Base-by-base conservation (phyloP, 148 eudicot genomes). In the Rhododendron kiyosumense region DNA sequence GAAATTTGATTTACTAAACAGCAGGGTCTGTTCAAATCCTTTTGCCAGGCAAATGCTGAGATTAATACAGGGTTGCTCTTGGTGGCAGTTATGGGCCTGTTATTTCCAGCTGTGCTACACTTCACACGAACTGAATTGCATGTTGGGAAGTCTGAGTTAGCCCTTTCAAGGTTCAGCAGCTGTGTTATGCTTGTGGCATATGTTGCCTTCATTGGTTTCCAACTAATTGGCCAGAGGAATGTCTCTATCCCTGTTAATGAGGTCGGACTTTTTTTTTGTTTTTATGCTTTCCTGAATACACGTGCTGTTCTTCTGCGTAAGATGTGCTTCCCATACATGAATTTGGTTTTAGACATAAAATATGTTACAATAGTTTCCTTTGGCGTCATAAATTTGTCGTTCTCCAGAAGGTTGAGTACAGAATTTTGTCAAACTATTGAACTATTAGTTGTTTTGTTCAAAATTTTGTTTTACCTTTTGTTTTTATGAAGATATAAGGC, bases 131-230 rank as follows among this genome's bases (percentile, higher is more conserved):
- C 92, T 45, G 92, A 90, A 84, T 63, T 90, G 89, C 87, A 90
- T 85, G 63, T 57, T 77, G 92, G 90, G 81, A 87, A 86, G 82
- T 90, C 92, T 34, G 90, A 89, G 80, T 83, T 89, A 36, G 89
- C 89, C 36, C 92, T 90, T 78, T 90, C 92, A 51, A 89, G 92
- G 81, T 89, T 89, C 84, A 89, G 91, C 87, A 89, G 92, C 81
- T 89, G 89, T 76, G 36, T 90, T 41, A 89, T 90, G 92, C 90
- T 90, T 22, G 79, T 90, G 54, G 92, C 89, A 81, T 90, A 90
- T 84, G 88, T 69, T 41, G 78, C 86, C 65, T 90, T 84, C 67
- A 79, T 90, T 71, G 81, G 82, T 65, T 89, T 89, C 65, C 91
- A 87, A 86, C 89, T 90, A 13, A 90, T 82, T 15, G 59, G 78